Evolutionary conservation across 176 grass and related monocot species (phyloP), one percentile per base, ranked within the genome.

Genomic region (Aegilops longissima): DNA sequence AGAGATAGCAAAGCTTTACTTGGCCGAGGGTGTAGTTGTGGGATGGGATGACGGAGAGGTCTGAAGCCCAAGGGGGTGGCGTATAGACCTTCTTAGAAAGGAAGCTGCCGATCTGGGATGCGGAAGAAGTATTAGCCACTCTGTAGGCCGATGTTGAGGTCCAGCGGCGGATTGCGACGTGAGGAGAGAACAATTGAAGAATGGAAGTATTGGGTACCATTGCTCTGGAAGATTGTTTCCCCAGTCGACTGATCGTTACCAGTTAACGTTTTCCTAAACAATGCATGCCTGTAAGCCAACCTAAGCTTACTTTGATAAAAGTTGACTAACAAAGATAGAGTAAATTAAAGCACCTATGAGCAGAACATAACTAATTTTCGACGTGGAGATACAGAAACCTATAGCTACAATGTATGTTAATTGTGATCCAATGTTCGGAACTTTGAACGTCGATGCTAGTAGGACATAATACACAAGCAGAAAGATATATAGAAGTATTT

Each of bases 61-160:
- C 88, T 30, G 93, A 88, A 25, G 93, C 90, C 96, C 96, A 98
- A 13, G 88, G 77, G 21, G 96, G 96, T 66, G 92, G 88, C 24
- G 88, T 59, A 82, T 98, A 98, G 51, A 86, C 90, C 84, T 90
- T 94, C 86, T 83, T 94, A 10, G 90, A 87, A 76, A 98, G 90
- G 88, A 96, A 98, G 12, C 87, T 87, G 16, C 92, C 90, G 87
- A 94, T 86, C 49, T 86, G 78, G n/a, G 73, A 27, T n/a, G 78
- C 47, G 56, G 87, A 51, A 16, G 47, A 51, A 51, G 47, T 51
- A 51, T 51, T 3, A 14, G 78, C 82, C 86, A 80, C 83, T 35
- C 70, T 20, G 2, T 23, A 30, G 44, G 76, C 12, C 7, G 36
- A 70, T 14, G 61, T 18, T 51, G 54, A 36, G 54, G 47, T 82